Evolutionary conservation across 2,329 filamentous ascomycete genomes (phyloP).

Genomic region (Colletotrichum zoysiae): DNA sequence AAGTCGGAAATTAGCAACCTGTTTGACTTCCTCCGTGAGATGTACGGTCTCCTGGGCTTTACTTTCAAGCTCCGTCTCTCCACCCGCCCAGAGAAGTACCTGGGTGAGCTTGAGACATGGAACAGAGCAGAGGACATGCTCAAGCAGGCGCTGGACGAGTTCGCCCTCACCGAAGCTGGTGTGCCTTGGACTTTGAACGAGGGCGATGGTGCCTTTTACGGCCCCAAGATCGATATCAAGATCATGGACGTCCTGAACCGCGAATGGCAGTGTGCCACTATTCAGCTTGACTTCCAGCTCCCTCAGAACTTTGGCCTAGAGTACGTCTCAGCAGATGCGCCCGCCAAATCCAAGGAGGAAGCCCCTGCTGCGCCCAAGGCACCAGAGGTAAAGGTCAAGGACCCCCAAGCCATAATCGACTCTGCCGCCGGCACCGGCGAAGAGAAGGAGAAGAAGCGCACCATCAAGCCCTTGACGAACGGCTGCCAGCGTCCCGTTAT

Average conservation of each 20-base stretch:
- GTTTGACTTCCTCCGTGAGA: slow-evolving; percentile 86
- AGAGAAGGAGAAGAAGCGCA: slow-evolving; percentile 52
- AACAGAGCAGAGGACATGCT: slow-evolving; percentile 87
- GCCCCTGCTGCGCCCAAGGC: slow-evolving; percentile 46
- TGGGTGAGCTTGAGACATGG: slow-evolving; percentile 91
- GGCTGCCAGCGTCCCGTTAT: slow-evolving; percentile 86
- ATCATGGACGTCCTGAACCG: slow-evolving; percentile 89
- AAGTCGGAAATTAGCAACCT: slow-evolving; percentile 81
- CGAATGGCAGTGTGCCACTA: slow-evolving; percentile 87
- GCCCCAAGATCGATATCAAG: slow-evolving; percentile 97
- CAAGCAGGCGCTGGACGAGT: slow-evolving; percentile 82
- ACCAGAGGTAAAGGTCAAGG: slow-evolving; percentile 52
- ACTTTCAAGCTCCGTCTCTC: slow-evolving; percentile 85
- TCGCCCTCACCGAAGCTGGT: slow-evolving; percentile 61
- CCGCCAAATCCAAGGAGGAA: slow-evolving; percentile 52
- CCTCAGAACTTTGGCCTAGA: slow-evolving; percentile 80
- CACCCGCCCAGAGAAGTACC: slow-evolving; percentile 87
- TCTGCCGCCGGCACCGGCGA: slow-evolving; percentile 58
- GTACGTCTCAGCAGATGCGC: slow-evolving; percentile 79
- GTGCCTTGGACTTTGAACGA: slow-evolving; percentile 86
- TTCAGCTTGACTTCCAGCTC: slow-evolving; percentile 89
- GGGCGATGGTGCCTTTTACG: slow-evolving; percentile 97
- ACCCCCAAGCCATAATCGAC: slow-evolving; percentile 46
- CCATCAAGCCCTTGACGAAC: slow-evolving; percentile 67
- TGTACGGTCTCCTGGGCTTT: slow-evolving; percentile 84